A percentile compares a stretch with the other conserved stretches of the same genome.
Conservation (phyloP, 352 stramenopile genomes). For the Phytopythium chamaehyphon region DNA sequence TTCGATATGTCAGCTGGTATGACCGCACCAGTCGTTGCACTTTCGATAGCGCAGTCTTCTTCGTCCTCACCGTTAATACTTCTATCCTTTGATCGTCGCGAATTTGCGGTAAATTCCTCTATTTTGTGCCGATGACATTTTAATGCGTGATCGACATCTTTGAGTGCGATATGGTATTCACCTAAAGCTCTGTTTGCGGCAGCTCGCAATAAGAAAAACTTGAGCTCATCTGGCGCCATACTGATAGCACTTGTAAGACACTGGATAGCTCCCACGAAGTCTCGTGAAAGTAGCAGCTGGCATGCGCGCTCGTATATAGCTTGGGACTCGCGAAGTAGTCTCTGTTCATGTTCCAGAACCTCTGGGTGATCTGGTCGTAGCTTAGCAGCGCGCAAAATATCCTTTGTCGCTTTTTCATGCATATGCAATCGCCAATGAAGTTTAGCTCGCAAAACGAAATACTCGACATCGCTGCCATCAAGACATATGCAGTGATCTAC, state of each 20-base stretch:
- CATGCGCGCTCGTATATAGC: constrained; percentile 67
- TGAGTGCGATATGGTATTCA: constrained; percentile 51
- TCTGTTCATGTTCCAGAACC: constrained; percentile 64
- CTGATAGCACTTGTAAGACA: constrained; percentile 62
- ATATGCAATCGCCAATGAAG: constrained; percentile 76
- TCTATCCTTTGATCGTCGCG: not conserved
- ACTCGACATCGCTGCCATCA: constrained; percentile 72
- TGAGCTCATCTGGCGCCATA: constrained; percentile 62
- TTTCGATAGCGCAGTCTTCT: not conserved
- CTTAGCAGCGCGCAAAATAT: constrained; percentile 55
- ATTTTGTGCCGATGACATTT: constrained; percentile 37
- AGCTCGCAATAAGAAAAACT: constrained; percentile 65
- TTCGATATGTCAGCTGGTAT: constrained; percentile 31
- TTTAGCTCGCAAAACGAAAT: constrained; percentile 78
- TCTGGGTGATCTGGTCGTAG: constrained; percentile 64
- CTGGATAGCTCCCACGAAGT: constrained; percentile 56
- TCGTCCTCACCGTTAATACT: not conserved
- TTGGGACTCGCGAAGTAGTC: constrained; percentile 62
- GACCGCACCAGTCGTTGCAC: too few relatives aligned
- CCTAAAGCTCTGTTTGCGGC: constrained; percentile 59
- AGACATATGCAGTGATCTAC: constrained; percentile 80
- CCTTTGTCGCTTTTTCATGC: constrained; percentile 64
- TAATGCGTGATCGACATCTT: constrained; percentile 58
- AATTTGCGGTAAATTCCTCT: not conserved
- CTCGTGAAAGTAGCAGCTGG: constrained; percentile 38